Conservation (phyloP, 129 eudicot species). For the Lactuca sativa region DNA sequence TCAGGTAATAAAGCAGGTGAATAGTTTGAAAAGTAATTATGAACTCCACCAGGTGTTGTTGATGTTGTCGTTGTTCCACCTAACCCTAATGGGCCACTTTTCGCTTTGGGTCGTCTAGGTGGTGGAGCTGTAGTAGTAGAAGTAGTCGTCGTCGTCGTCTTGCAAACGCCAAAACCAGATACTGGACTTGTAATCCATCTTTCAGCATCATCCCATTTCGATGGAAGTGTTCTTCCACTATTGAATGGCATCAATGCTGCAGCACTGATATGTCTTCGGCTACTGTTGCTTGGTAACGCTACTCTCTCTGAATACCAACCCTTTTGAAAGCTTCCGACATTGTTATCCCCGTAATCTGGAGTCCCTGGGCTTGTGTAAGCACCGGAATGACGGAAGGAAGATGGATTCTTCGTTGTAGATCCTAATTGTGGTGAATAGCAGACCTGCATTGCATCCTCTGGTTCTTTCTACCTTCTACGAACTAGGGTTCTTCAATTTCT, state of each 20-base stretch:
- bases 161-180: constrained; percentile 53
- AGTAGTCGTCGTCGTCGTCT: neutral
- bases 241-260: constrained; percentile 93
- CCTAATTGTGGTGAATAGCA: constrained; percentile 37
- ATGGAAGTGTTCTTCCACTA: constrained; percentile 84
- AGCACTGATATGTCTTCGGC: constrained; percentile 67
- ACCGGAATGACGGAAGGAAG: constrained; percentile 61
- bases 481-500: neutral
- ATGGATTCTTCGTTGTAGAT: constrained; percentile 44
- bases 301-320: constrained; percentile 93
- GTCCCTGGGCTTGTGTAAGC: constrained; percentile 82
- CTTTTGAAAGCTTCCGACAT: constrained; percentile 36
- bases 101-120: constrained; percentile 65
- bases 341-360: constrained; percentile 63
- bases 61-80: constrained; percentile 41
- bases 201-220: constrained; percentile 99
- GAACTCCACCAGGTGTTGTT: constrained; percentile 29
- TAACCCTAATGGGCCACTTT: constrained; percentile 85
- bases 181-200: constrained; percentile 97
- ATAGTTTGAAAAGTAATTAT: constrained; percentile 45
- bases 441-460: constrained; percentile 35
- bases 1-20: constrained; percentile 55
- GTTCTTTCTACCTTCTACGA: constrained; percentile 1
- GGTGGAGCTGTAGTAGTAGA: constrained; percentile 26
- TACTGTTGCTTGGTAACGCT: constrained; percentile 49